phyloP scores from a whole-genome alignment of 1,284 basidiomycete species.

The Phylloporus sp. region DNA sequence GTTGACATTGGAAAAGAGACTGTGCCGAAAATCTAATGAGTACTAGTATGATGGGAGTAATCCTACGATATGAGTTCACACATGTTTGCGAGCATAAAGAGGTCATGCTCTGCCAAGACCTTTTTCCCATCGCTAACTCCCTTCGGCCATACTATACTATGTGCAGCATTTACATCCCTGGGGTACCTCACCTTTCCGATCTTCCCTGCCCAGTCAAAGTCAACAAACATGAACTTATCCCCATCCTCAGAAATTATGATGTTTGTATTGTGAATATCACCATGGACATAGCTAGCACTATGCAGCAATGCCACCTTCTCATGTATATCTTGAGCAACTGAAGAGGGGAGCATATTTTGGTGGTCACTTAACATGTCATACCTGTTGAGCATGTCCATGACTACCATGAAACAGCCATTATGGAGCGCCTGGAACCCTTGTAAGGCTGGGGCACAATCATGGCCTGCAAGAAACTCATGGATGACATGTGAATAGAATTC shows the following conservation, averaged over 20 bases:
- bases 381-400: not conserved
- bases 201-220: not conserved
- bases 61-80: too few relatives aligned
- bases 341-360: too few relatives aligned
- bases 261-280: not conserved
- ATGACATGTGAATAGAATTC: not conserved
- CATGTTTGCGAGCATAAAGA: not conserved
- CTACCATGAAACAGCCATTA: not conserved
- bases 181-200: not conserved
- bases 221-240: not conserved
- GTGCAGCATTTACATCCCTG: not conserved
- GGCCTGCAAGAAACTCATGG: not conserved
- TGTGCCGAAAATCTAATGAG: too few relatives aligned
- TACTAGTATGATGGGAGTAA: too few relatives aligned
- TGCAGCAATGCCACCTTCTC: too few relatives aligned
- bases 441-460: not conserved
- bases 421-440: not conserved
- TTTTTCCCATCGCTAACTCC: not conserved
- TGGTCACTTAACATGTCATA: too few relatives aligned
- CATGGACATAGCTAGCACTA: not conserved
- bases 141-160: not conserved
- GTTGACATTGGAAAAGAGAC: constrained; percentile 92
- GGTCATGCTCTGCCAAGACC: not conserved
- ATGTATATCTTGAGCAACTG: too few relatives aligned
- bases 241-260: not conserved